A percentile compares a stretch with the other conserved stretches of the same genome.
Conservation (phyloP, 345 rosid genomes). For the Brassica cretica region DNA sequence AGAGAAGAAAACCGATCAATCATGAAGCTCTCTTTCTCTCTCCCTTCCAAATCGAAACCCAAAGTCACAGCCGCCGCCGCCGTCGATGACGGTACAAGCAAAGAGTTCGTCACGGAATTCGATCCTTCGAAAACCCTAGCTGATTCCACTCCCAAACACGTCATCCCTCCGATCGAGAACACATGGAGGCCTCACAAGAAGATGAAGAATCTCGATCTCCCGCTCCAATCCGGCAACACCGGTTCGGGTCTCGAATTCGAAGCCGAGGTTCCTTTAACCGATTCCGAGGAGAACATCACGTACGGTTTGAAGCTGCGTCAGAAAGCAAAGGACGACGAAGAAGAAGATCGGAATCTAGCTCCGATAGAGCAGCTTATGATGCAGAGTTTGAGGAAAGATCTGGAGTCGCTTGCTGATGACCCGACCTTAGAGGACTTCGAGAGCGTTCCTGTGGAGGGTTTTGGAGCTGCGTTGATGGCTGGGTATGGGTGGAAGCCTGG, state of each 20-base stretch:
- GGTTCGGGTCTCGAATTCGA: constrained; percentile 55
- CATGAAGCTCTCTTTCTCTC: constrained; percentile 69
- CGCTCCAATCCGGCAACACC: constrained; percentile 36
- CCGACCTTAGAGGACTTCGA: constrained; percentile 58
- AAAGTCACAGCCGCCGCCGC: constrained; percentile 22
- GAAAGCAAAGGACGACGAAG: neutral
- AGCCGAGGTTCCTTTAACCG: constrained; percentile 39
- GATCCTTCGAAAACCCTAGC: constrained; percentile 53
- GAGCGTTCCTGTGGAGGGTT: constrained; percentile 72
- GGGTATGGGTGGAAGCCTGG: constrained; percentile 90
- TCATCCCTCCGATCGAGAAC: constrained; percentile 60
- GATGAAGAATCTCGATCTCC: constrained; percentile 68
- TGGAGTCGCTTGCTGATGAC: constrained; percentile 62
- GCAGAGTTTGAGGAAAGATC: constrained; percentile 52
- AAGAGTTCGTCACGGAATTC: constrained; percentile 59
- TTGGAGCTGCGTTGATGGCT: constrained; percentile 64
- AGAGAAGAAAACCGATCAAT: neutral
- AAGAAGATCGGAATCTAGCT: constrained; percentile 13
- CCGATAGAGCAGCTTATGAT: constrained; percentile 43
- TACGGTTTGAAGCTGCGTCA: constrained; percentile 68
- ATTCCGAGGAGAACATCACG: constrained; percentile 27
- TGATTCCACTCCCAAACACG: constrained; percentile 31
- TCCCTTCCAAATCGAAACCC: constrained; percentile 49
- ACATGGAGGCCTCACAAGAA: constrained; percentile 58
- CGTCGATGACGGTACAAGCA: constrained; percentile 25